Base-by-base conservation (phyloP, 352 stramenopile species). In the Hyaloperonospora arabidopsidis region DNA sequence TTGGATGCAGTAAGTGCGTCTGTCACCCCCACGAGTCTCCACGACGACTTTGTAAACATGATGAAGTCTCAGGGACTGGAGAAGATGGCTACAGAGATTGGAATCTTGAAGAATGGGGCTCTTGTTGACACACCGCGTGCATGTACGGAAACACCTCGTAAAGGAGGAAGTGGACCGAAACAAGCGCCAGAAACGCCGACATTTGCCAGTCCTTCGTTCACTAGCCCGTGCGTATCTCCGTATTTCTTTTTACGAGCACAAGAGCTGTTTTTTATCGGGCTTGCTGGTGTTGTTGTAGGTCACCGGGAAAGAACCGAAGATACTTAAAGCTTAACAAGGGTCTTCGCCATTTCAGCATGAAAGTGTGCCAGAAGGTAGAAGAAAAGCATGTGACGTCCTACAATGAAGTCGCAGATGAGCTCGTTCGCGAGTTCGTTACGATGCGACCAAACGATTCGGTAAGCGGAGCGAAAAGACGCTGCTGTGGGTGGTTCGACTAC, bases 281-380 rank as follows among this genome's bases (percentile, higher is more conserved):
- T 22, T 62, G 15, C 39, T 62, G 48, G 49, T 14, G 52, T 4
- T 14, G 59, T 22, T 25, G 12, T 7, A 89, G 76, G 8, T 70
- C 74, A 23, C 75, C 79, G 0, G 72, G 67, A 2, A 93, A 93
- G 66, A 88, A 86, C 45, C 72, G 75, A 45, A 91, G 87, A 61
- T 86, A 79, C 49, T 46, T 81, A 23, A 96, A 96, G 54, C 79
- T 89, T 54, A 93, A 91, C 78, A 96, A 96, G 50, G 87, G 87
- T 6, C 61, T 98, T 35, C 86, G 93, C 25, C 90, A 97, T 68
- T 97, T 98, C 52, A 97, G 86, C 39, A 96, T 97, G 84, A 97
- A 97, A 49, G 90, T 98, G 14, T 98, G 91, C 52, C 84, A 97
- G 65, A 98, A 97, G 57, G 93, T 98, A n/a, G 87, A 98, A 69